phyloP scores from a whole-genome alignment of 2,329 filamentous ascomycete species.

The Endocalyx cinctus region DNA sequence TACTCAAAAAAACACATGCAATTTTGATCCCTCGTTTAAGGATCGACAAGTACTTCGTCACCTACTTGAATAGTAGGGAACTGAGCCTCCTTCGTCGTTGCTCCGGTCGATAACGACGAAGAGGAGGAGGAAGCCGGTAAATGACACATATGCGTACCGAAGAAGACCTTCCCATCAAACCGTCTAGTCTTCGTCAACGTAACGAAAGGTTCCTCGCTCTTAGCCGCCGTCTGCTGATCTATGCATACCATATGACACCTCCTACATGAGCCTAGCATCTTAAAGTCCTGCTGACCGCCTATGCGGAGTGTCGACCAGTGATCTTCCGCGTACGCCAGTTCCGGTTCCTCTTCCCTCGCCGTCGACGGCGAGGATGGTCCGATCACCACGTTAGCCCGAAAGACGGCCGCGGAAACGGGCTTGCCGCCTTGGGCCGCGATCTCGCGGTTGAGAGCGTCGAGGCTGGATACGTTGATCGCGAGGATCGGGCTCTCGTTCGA shows the following conservation, averaged over 20 bases:
- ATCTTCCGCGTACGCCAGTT: slow-evolving; percentile 72
- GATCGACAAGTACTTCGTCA: slow-evolving; percentile 31
- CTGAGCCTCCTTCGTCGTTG: slow-evolving; percentile 24
- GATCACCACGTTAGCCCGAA: slow-evolving; percentile 84
- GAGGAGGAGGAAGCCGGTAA: too few species aligned
- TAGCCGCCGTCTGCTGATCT: slow-evolving; percentile 75
- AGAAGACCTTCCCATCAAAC: slow-evolving; percentile 79
- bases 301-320: slow-evolving; percentile 67
- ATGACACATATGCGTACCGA: slow-evolving; percentile 75
- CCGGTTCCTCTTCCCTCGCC: slow-evolving; percentile 36
- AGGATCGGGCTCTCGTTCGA: slow-evolving; percentile 95
- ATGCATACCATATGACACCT: slow-evolving; percentile 96
- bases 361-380: too few species aligned
- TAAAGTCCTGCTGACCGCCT: slow-evolving; percentile 57
- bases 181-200: slow-evolving; percentile 84
- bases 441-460: slow-evolving; percentile 69
- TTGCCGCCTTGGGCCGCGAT: slow-evolving; percentile 62
- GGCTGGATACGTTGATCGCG: slow-evolving; percentile 72
- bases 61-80: slow-evolving; percentile 47
- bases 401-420: slow-evolving; percentile 66
- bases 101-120: slow-evolving; percentile 1
- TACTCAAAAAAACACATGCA: too few species aligned
- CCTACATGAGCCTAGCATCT: slow-evolving; percentile 77
- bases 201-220: slow-evolving; percentile 79
- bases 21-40: too few species aligned